Evolutionary conservation across 257 asterid species (phyloP).

Genomic region (Ilex aquifolium): DNA sequence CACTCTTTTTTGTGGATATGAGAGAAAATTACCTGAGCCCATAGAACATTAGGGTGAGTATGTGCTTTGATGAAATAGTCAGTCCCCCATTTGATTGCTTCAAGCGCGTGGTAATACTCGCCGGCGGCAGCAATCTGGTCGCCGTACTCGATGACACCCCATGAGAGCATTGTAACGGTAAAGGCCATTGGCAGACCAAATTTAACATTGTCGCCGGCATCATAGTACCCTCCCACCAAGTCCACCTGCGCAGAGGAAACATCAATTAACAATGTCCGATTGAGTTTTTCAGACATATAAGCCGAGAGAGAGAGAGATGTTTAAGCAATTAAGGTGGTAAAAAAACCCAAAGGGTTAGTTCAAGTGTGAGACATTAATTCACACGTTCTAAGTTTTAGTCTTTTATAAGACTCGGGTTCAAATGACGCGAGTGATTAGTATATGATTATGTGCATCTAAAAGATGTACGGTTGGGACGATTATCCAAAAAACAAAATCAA

Average conservation of each 20-base stretch:
- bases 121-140: constrained; percentile 49
- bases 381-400: too few relatives aligned
- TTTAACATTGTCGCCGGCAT: constrained; percentile 86
- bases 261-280: background rate
- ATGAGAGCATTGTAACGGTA: constrained; percentile 71
- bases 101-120: constrained; percentile 60
- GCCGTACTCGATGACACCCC: constrained; percentile 60
- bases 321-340: background rate
- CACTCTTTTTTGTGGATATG: too few relatives aligned
- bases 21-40: constrained; percentile 66
- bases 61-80: constrained; percentile 91
- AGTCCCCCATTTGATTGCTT: constrained; percentile 92
- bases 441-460: too few relatives aligned
- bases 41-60: constrained; percentile 63
- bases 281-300: background rate
- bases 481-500: too few relatives aligned
- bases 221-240: constrained; percentile 90
- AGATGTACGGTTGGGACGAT: too few relatives aligned
- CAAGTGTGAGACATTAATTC: too few relatives aligned
- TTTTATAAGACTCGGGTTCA: too few relatives aligned
- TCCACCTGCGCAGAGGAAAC: constrained; percentile 47
- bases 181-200: constrained; percentile 92
- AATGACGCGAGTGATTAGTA: too few relatives aligned
- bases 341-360: background rate
- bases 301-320: background rate